Evolutionary conservation across 345 rosid species (phyloP).

Genomic region (Eucalyptus rudis): DNA sequence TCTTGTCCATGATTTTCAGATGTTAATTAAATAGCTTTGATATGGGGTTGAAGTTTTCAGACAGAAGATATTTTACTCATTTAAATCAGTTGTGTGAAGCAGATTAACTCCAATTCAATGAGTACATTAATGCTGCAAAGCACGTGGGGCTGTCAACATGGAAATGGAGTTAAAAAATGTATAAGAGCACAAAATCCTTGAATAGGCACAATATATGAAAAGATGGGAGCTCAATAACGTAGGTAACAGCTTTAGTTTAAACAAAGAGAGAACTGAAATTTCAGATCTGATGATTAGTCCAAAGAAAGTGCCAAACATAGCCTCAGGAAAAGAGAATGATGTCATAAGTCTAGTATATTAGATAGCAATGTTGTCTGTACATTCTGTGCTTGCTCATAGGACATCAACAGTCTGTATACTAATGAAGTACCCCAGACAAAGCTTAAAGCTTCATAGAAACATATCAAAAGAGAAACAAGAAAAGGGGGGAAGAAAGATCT

Average conservation of each 20-base stretch:
- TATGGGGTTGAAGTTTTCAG: background rate
- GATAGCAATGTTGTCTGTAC: background rate
- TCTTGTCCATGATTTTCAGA: background rate
- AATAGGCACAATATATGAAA: background rate
- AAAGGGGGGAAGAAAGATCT: background rate
- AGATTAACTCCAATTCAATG: background rate
- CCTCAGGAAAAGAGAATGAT: background rate
- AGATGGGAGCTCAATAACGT: background rate
- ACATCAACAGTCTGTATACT: background rate
- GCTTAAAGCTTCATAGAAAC: background rate
- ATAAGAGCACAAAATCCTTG: background rate
- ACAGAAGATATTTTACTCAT: background rate
- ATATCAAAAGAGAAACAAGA: background rate
- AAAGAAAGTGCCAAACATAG: background rate
- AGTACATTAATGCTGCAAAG: background rate
- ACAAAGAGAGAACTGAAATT: background rate
- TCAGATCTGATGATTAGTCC: background rate
- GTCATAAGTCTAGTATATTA: background rate
- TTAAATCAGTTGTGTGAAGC: background rate
- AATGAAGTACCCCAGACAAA: background rate
- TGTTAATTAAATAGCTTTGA: background rate
- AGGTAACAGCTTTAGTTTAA: background rate
- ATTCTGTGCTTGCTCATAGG: background rate
- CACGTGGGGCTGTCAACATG: background rate
- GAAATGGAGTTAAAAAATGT: background rate